A percentile compares a stretch with the other conserved stretches of the same genome.
Evolutionary conservation across 225 moss, liverwort and hornwort species (phyloP).

Genomic region (Rhytidiadelphus loreus): DNA sequence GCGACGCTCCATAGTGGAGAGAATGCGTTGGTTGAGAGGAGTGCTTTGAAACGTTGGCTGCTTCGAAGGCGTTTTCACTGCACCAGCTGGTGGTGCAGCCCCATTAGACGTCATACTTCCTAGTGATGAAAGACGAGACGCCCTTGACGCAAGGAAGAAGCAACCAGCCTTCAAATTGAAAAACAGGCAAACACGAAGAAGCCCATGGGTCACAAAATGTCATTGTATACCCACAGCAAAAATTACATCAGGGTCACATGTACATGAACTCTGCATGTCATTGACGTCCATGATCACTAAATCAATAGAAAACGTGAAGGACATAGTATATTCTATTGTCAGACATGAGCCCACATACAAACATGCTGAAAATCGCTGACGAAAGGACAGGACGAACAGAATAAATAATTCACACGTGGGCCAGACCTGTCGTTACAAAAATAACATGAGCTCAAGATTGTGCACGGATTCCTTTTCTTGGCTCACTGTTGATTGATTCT

Average conservation of each 20-base stretch:
- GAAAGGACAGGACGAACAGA: background rate
- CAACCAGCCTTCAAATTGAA: conserved; percentile 24
- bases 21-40: conserved; percentile 47
- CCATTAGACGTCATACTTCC: conserved; percentile 41
- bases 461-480: background rate
- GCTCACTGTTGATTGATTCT: background rate
- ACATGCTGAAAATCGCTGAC: background rate
- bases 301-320: background rate
- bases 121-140: conserved; percentile 7
- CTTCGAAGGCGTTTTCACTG: conserved; percentile 21
- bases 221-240: background rate
- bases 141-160: conserved; percentile 8
- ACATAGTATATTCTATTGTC: background rate
- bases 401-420: background rate
- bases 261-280: background rate
- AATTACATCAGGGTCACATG: background rate
- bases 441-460: background rate
- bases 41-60: conserved; percentile 19
- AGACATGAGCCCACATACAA: background rate
- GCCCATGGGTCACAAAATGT: background rate
- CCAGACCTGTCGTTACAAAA: background rate
- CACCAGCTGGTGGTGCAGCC: conserved; percentile 26
- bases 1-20: conserved; percentile 78
- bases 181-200: background rate
- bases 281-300: background rate